These are phyloP conservation scores for Plantago elongata DNA, from an alignment of 257 asterid genomes.

Conservation along the genomic window DNA sequence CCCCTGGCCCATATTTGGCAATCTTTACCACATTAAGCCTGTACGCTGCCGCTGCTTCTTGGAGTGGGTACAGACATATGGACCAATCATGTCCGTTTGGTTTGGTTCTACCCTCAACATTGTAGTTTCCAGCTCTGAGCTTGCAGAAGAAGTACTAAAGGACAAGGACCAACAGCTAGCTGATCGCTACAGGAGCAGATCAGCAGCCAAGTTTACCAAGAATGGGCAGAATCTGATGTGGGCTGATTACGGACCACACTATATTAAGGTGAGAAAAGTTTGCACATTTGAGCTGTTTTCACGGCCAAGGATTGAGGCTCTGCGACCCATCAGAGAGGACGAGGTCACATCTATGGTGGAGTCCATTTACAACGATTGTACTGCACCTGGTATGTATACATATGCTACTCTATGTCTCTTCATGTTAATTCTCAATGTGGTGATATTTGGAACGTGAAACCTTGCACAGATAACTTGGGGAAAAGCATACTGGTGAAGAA, in stretches of 20 bases:
- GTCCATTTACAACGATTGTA: constrained; percentile 43
- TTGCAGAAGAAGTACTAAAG: constrained; percentile 63
- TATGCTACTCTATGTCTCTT: background rate
- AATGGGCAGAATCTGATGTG: constrained; percentile 74
- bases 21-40: constrained; percentile 70
- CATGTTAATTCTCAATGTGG: background rate
- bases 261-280: constrained; percentile 66
- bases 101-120: constrained; percentile 66
- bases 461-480: constrained; percentile 46
- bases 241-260: constrained; percentile 85
- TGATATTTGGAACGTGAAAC: background rate
- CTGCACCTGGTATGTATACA: constrained; percentile 33
- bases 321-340: constrained; percentile 69
- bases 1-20: constrained; percentile 67
- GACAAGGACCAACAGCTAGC: constrained; percentile 85
- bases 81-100: constrained; percentile 72
- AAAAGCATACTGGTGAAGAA: constrained; percentile 49
- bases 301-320: constrained; percentile 49
- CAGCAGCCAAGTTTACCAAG: constrained; percentile 70
- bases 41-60: constrained; percentile 75
- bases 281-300: constrained; percentile 69
- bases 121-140: constrained; percentile 49
- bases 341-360: constrained; percentile 74
- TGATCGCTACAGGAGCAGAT: constrained; percentile 63
- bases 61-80: constrained; percentile 66